Conservation (phyloP, 1,139 yeast species). For the Candida anutae region DNA sequence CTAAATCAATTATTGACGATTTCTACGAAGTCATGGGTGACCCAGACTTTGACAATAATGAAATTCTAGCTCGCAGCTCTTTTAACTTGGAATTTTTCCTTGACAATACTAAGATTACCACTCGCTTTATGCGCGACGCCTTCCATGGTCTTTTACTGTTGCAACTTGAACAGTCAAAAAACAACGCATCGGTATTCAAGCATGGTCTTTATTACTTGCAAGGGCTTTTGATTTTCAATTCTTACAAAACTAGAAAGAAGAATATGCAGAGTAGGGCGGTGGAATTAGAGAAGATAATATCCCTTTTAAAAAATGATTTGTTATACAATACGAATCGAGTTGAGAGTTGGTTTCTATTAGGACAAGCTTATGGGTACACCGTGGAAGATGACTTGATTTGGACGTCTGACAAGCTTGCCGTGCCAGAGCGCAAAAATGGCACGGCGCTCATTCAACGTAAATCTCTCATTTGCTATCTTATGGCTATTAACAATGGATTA, state of each 20-base stretch:
- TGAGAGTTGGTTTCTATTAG: constrained; percentile 83
- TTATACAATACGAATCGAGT: constrained; percentile 57
- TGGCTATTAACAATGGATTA: constrained; percentile 57
- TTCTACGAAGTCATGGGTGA: constrained; percentile 70
- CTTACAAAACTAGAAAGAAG: constrained; percentile 62
- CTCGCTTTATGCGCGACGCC: constrained; percentile 44
- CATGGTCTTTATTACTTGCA: constrained; percentile 68
- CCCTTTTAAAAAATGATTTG: constrained; percentile 59
- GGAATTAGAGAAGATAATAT: constrained; percentile 69
- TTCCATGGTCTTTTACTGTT: constrained; percentile 48
- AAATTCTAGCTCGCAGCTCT: constrained; percentile 33
- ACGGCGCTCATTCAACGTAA: constrained; percentile 65
- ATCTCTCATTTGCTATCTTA: constrained; percentile 64
- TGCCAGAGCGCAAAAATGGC: constrained; percentile 49
- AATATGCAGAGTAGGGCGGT: constrained; percentile 74
- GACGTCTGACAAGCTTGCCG: constrained; percentile 79
- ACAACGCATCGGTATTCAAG: constrained; percentile 11
- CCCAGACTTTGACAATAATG: constrained; percentile 38
- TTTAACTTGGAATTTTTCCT: constrained; percentile 44
- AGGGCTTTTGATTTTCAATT: constrained; percentile 59
- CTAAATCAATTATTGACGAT: constrained; percentile 64
- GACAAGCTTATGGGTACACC: constrained; percentile 69
- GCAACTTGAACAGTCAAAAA: constrained; percentile 17
- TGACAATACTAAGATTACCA: constrained; percentile 38
- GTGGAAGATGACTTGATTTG: constrained; percentile 88